Percentiles rank a stretch among this genome's conserved stretches.
Conservation (phyloP, 331 rosid species). For the Acacia concinna region DNA sequence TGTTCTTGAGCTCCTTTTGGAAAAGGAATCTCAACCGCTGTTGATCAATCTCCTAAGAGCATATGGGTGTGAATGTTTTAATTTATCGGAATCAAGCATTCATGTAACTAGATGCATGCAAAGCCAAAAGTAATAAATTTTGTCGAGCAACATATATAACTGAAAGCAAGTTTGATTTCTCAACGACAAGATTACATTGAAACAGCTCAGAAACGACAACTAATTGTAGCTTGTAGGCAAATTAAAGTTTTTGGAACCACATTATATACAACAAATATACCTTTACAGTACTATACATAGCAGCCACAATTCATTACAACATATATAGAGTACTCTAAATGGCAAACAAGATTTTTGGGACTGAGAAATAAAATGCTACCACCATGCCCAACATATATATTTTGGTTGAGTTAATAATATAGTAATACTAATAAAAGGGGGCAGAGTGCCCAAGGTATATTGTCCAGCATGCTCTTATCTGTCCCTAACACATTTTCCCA, state of each 20-base stretch:
- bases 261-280: not conserved
- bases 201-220: not conserved
- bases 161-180: not conserved
- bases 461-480: slow-evolving; percentile 37
- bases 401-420: slow-evolving; percentile 13
- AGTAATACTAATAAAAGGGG: not conserved
- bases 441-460: slow-evolving; percentile 37
- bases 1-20: slow-evolving; percentile 86
- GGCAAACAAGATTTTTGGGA: slow-evolving; percentile 5
- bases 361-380: not conserved
- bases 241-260: not conserved
- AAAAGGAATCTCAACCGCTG: slow-evolving; percentile 71
- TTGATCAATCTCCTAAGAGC: slow-evolving; percentile 57
- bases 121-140: slow-evolving; percentile 7
- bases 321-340: not conserved
- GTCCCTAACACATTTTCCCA: slow-evolving; percentile 33
- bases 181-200: not conserved
- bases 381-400: slow-evolving; percentile 8
- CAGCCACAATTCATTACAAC: not conserved
- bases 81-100: not conserved
- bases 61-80: not conserved
- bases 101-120: not conserved
- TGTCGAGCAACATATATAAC: not conserved
- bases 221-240: not conserved
- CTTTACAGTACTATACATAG: not conserved